Percentiles rank a stretch among this genome's conserved stretches.
These are phyloP conservation scores for Dillenia suffruticosa DNA, from an alignment of 164 flowering plant species.

Conservation along the genomic window DNA sequence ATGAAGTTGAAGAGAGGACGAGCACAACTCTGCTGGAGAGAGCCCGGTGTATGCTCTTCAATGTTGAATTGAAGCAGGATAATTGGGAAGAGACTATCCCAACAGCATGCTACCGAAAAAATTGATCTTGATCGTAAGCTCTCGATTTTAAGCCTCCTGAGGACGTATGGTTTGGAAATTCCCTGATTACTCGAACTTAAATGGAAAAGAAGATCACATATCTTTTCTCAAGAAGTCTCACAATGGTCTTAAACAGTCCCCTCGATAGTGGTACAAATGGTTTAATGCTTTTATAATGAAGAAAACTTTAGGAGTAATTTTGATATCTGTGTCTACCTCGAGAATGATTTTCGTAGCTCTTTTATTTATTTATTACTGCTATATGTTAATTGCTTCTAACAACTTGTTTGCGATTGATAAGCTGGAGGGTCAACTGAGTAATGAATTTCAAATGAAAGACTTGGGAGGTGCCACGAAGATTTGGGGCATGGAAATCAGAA, in stretches of 20 bases:
- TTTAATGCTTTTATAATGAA: too few relatives aligned
- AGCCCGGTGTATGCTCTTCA: not conserved
- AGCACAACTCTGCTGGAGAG: not conserved
- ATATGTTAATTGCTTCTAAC: not conserved
- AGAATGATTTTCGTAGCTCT: not conserved
- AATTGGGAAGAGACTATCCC: not conserved
- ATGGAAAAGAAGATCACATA: conserved; percentile 1
- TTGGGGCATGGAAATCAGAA: conserved; percentile 2
- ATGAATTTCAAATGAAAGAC: conserved; percentile 3
- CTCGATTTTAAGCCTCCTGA: conserved; percentile 5
- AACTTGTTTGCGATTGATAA: not conserved
- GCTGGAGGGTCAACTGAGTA: not conserved
- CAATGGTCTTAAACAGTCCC: conserved; percentile 4
- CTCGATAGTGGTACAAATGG: not conserved
- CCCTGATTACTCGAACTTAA: conserved; percentile 2
- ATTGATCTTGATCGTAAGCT: not conserved
- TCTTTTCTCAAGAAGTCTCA: not conserved
- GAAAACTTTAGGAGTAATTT: too few relatives aligned
- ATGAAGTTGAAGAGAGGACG: conserved; percentile 3
- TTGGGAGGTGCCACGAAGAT: conserved; percentile 3
- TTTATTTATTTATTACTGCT: not conserved
- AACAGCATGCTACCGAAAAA: not conserved
- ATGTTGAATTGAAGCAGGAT: not conserved
- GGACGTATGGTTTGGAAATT: conserved; percentile 7
- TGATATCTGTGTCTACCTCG: too few relatives aligned